These are phyloP conservation scores for Bassia scoparia DNA, from an alignment of 148 eudicot species.

Conservation along the genomic window DNA sequence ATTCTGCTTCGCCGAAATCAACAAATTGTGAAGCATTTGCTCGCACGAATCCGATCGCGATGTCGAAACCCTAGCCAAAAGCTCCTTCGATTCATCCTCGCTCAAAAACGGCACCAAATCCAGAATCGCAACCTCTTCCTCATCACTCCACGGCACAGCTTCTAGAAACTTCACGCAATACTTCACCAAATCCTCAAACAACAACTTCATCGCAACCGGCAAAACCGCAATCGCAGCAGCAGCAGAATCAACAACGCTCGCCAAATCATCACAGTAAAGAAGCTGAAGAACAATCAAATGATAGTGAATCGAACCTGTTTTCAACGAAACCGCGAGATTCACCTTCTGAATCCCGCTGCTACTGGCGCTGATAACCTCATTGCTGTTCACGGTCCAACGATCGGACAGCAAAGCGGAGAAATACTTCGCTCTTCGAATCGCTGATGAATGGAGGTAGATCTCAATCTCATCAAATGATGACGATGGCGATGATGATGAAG, in stretches of 20 bases:
- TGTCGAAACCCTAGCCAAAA: constrained; percentile 65
- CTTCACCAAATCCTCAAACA: constrained; percentile 72
- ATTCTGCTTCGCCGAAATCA: constrained; percentile 58
- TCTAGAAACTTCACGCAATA: constrained; percentile 66
- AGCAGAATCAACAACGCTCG: constrained; percentile 28
- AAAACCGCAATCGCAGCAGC: constrained; percentile 45
- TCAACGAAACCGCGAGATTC: constrained; percentile 40
- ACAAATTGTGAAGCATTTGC: constrained; percentile 67
- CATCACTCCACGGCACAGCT: constrained; percentile 92
- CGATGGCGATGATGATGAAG: background rate
- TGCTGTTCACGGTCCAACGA: constrained; percentile 51
- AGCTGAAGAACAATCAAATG: constrained; percentile 53
- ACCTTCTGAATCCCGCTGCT: constrained; percentile 15
- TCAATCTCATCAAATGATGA: constrained; percentile 32
- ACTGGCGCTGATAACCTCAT: constrained; percentile 14
- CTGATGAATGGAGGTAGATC: constrained; percentile 63
- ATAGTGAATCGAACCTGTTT: constrained; percentile 39
- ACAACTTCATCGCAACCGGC: constrained; percentile 62
- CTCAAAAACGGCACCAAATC: constrained; percentile 46
- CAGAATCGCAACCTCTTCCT: constrained; percentile 57
- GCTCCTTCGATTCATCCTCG: constrained; percentile 54
- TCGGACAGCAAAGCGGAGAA: constrained; percentile 65
- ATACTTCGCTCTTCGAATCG: constrained; percentile 58
- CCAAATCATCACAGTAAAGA: constrained; percentile 52
- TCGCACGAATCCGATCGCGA: constrained; percentile 40